phyloP scores from a whole-genome alignment of 2,329 filamentous ascomycete species.

The Tolypocladium paradoxum region DNA sequence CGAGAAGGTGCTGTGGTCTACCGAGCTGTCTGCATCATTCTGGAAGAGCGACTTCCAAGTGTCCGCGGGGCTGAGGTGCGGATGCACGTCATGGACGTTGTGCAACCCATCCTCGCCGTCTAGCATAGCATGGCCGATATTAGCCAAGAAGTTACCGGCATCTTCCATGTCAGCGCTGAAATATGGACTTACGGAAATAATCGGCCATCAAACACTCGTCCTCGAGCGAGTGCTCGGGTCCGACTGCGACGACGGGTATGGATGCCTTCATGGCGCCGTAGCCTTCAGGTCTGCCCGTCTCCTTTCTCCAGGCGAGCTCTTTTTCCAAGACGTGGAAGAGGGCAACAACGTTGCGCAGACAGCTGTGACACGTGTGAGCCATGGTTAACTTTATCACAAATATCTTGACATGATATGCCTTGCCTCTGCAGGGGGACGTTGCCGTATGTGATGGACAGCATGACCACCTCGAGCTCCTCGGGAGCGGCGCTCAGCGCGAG shows the following conservation, averaged over 20 bases:
- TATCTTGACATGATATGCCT: slow-evolving; percentile 6
- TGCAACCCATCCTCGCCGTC: slow-evolving; percentile 70
- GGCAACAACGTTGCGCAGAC: slow-evolving; percentile 77
- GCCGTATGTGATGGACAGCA: slow-evolving; percentile 86
- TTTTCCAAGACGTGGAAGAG: slow-evolving; percentile 88
- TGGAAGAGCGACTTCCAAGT: slow-evolving; percentile 61
- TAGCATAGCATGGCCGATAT: slow-evolving; percentile 19
- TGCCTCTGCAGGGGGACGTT: slow-evolving; percentile 83
- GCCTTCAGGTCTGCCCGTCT: slow-evolving; percentile 54
- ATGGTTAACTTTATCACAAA: background rate
- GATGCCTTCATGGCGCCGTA: slow-evolving; percentile 61
- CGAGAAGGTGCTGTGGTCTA: slow-evolving; percentile 34
- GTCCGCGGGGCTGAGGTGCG: slow-evolving; percentile 63
- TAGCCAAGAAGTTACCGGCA: background rate
- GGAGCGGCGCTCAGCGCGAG: slow-evolving; percentile 71
- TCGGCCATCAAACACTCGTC: slow-evolving; percentile 72
- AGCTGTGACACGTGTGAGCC: slow-evolving; percentile 37
- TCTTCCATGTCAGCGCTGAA: background rate
- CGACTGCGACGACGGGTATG: slow-evolving; percentile 79
- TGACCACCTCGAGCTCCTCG: slow-evolving; percentile 74
- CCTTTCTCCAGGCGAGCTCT: slow-evolving; percentile 73
- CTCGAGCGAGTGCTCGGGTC: slow-evolving; percentile 74
- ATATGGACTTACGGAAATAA: slow-evolving; percentile 65
- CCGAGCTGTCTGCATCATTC: slow-evolving; percentile 17
- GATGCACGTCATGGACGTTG: slow-evolving; percentile 63